A percentile compares a stretch with the other conserved stretches of the same genome.
Conservation (phyloP, 371 early-diverging fungal species). For the Mortierella sp. region DNA sequence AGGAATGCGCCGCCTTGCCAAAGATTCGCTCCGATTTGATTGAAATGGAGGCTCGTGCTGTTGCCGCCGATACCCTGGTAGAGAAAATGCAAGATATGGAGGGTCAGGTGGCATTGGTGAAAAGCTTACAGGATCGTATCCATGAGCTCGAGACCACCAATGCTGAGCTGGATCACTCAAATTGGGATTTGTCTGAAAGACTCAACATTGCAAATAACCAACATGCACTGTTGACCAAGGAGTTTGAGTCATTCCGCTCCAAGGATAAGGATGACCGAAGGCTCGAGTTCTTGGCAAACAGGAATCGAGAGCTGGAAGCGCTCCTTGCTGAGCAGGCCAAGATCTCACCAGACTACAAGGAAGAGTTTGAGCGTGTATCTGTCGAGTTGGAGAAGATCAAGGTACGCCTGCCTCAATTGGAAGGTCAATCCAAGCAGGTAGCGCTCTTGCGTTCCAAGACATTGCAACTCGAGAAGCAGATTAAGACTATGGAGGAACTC, state of each 20-base stretch:
- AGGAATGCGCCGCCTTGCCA: conserved; percentile 26
- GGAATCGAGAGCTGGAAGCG: conserved; percentile 43
- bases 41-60: conserved; percentile 52
- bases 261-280: conserved; percentile 54
- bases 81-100: conserved; percentile 49
- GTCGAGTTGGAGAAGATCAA: conserved; percentile 43
- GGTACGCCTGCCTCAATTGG: conserved; percentile 44
- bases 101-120: conserved; percentile 41
- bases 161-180: conserved; percentile 50
- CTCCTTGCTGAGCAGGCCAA: conserved; percentile 33
- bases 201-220: conserved; percentile 53
- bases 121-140: conserved; percentile 44
- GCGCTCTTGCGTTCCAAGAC: conserved; percentile 34
- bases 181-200: conserved; percentile 46
- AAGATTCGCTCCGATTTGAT: conserved; percentile 34
- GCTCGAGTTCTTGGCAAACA: conserved; percentile 26
- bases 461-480: conserved; percentile 51
- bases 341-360: conserved; percentile 48
- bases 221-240: conserved; percentile 41
- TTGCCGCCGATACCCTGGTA: conserved; percentile 39
- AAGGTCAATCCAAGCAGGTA: conserved; percentile 52
- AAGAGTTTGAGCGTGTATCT: conserved; percentile 43
- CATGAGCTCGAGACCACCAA: conserved; percentile 50
- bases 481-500: conserved; percentile 51
- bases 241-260: conserved; percentile 49